These are phyloP conservation scores for Orbilia ellipsospora DNA, from an alignment of 2,329 filamentous ascomycete genomes.

Conservation along the genomic window DNA sequence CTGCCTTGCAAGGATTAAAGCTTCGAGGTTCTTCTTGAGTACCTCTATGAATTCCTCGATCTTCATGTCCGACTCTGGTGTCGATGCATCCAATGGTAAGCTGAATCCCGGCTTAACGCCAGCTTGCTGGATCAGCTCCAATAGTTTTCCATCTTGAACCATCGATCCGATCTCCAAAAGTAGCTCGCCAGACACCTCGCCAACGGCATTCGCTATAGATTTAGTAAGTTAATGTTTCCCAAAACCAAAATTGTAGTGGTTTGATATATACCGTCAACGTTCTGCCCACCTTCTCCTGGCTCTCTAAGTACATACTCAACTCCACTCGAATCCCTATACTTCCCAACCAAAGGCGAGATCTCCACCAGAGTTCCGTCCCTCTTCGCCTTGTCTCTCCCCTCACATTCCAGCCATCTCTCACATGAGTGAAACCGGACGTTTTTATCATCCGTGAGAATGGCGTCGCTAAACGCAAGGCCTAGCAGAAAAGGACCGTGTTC, in stretches of 20 bases:
- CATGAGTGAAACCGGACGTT: slow-evolving; percentile 83
- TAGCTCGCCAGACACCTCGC: slow-evolving; percentile 40
- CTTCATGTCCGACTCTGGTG: slow-evolving; percentile 37
- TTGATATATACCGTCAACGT: slow-evolving; percentile 68
- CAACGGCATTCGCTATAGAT: slow-evolving; percentile 30
- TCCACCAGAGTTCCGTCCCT: slow-evolving; percentile 71
- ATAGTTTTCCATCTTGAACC: slow-evolving; percentile 24
- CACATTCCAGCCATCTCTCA: slow-evolving; percentile 72
- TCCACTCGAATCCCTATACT: slow-evolving; percentile 66
- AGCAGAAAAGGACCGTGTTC: slow-evolving; percentile 67
- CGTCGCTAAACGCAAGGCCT: slow-evolving; percentile 76
- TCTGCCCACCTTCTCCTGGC: slow-evolving; percentile 73
- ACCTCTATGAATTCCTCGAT: slow-evolving; percentile 34
- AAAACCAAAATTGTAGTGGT: not conserved
- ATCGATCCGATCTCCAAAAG: slow-evolving; percentile 28
- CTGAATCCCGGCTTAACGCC: slow-evolving; percentile 35
- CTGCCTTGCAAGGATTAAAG: slow-evolving; percentile 25
- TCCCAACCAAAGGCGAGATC: slow-evolving; percentile 78
- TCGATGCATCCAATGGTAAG: slow-evolving; percentile 33
- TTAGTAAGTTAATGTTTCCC: not conserved
- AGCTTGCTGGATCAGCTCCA: slow-evolving; percentile 16
- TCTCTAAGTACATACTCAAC: slow-evolving; percentile 76
- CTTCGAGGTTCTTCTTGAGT: slow-evolving; percentile 41
- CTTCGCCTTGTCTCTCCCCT: slow-evolving; percentile 61
- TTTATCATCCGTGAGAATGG: slow-evolving; percentile 76